Base-by-base conservation (phyloP, 2,329 filamentous ascomycete species). In the Beauveria varroae region DNA sequence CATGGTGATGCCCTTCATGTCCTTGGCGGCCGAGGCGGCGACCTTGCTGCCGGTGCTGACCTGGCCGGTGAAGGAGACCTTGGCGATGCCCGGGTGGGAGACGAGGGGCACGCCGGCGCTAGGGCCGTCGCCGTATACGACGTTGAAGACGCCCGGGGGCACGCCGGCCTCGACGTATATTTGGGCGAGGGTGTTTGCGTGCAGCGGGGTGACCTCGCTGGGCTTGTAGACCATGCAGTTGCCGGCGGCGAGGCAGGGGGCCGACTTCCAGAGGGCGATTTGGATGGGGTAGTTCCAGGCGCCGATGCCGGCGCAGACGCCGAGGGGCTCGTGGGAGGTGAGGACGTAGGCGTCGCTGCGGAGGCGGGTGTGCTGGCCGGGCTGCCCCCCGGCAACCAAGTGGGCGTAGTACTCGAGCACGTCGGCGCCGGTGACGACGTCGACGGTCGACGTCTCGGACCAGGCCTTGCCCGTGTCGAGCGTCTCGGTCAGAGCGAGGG, bases 231-330 rank as follows among this genome's bases (percentile, higher is more conserved):
- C 84, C 88, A 96, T 93, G 70, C 88, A 90, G 75, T 96, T 96
- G 22, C 91, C 91, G 1, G 91, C 91, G 3, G 91, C 90, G 16
- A 96, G 81, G 68, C 91, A 95, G 0, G 91, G 89, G 0, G 89
- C 90, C 1, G 89, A 92, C 74, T 96, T 96, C 91, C 91, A 96
- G 1, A 96, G 79, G 9, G 91, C 91, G 66, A 96, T 96, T 73
- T 96, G 91, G 65, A 96, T 89, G 14, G 91, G 91, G 71, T 96
- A 96, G 75, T 96, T 96, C 91, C 91, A 96, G 16, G 91, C 91
- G 60, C 91, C 91, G 66, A 96, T 96, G 62, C 90, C 91, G 16
- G 84, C 91, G 72, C 91, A 96, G 16, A 95, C 90, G 28, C 91
- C 91, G 20, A 96, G 78, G 5, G 91, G 82, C 67, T 90, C 88